phyloP scores from a whole-genome alignment of 805 yeast genomes.

The Wickerhamomyces subpelliculosus region DNA sequence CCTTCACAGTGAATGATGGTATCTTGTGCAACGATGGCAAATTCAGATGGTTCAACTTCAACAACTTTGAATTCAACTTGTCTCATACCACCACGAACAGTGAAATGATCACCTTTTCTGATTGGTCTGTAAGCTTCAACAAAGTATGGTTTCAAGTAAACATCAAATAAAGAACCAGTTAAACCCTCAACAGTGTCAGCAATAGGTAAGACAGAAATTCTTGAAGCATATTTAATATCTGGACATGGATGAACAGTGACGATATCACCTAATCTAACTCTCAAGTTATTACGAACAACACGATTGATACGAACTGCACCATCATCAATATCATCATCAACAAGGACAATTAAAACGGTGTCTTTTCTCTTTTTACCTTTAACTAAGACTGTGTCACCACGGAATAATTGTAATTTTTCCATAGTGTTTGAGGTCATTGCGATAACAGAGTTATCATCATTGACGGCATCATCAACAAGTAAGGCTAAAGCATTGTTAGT shows the following conservation, averaged over 20 bases:
- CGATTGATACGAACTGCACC: slow-evolving; percentile 93
- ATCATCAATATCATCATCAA: slow-evolving; percentile 94
- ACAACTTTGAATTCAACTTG: slow-evolving; percentile 98
- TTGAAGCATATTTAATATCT: slow-evolving; percentile 92
- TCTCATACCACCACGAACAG: slow-evolving; percentile 98
- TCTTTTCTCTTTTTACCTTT: slow-evolving; percentile 98
- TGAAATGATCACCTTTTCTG: slow-evolving; percentile 92
- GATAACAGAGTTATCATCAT: slow-evolving; percentile 95
- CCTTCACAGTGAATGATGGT: slow-evolving; percentile 98
- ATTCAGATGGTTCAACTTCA: slow-evolving; percentile 95
- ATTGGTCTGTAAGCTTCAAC: slow-evolving; percentile 99
- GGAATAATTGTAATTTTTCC: slow-evolving; percentile 90
- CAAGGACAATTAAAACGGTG: slow-evolving; percentile 90
- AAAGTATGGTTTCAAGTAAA: slow-evolving; percentile 93
- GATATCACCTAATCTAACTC: slow-evolving; percentile 91
- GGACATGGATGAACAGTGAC: slow-evolving; percentile 93
- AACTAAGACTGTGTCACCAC: slow-evolving; percentile 96
- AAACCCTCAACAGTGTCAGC: slow-evolving; percentile 98
- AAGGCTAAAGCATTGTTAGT: slow-evolving; percentile 34
- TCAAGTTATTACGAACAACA: slow-evolving; percentile 89
- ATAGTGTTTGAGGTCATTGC: slow-evolving; percentile 92
- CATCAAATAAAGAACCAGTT: slow-evolving; percentile 94
- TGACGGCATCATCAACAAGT: slow-evolving; percentile 93
- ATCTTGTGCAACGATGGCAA: slow-evolving; percentile 97
- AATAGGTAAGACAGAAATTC: slow-evolving; percentile 92